A percentile compares a stretch with the other conserved stretches of the same genome.
phyloP scores from a whole-genome alignment of 78 protist species.

The Emiliania huxleyi region DNA sequence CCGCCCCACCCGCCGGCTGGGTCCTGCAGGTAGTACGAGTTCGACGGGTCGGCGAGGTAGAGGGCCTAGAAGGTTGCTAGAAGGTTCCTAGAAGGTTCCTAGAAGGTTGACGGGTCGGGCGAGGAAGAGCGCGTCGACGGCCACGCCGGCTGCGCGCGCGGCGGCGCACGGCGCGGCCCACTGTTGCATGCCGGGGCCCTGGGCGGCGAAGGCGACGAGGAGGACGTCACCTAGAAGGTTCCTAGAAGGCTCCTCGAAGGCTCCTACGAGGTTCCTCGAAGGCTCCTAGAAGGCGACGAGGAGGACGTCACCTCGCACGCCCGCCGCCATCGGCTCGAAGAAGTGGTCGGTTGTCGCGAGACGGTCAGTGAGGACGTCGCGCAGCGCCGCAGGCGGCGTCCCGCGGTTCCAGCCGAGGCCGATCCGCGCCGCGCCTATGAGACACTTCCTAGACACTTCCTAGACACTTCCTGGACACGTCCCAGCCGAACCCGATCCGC shows the following conservation, averaged over 20 bases:
- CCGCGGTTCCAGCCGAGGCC: background rate
- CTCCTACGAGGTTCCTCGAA: too few species aligned
- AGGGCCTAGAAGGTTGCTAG: too few species aligned
- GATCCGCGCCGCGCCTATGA: background rate
- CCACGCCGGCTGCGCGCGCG: background rate
- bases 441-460: too few species aligned
- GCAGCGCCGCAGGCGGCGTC: background rate
- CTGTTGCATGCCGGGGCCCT: slow-evolving; percentile 7
- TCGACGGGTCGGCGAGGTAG: background rate
- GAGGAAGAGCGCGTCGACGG: background rate
- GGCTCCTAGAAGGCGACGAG: too few species aligned
- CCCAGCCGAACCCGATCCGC: too few species aligned
- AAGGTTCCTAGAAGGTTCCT: too few species aligned
- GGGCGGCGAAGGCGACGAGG: background rate
- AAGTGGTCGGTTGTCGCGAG: background rate
- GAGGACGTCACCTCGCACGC: background rate
- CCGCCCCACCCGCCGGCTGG: background rate
- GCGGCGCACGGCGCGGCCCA: background rate
- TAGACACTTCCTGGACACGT: too few species aligned
- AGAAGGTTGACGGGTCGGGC: too few species aligned
- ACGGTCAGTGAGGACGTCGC: background rate
- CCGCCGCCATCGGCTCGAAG: background rate
- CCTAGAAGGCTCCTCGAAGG: too few species aligned
- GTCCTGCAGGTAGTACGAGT: background rate
- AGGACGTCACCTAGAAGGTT: background rate